Evolutionary conservation across 495 filamentous ascomycete species (phyloP).

Genomic region (Barbatosphaeria neglecta): DNA sequence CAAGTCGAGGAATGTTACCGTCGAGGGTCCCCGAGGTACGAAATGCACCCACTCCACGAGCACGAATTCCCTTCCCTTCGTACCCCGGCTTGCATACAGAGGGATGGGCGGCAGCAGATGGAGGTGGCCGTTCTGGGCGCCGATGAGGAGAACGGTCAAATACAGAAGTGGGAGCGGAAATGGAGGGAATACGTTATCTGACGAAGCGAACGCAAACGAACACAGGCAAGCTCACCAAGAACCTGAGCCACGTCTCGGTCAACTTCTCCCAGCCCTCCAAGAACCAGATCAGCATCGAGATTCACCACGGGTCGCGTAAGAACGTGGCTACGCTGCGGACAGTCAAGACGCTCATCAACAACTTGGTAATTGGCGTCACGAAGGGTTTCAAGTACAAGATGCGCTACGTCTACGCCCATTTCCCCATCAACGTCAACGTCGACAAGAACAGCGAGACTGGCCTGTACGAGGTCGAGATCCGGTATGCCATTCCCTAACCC

Average conservation of each 20-base stretch:
- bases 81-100: no score
- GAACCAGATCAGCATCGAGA: constrained; percentile 81
- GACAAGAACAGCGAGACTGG: constrained; percentile 92
- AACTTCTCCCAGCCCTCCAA: constrained; percentile 78
- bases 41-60: constrained; percentile 1
- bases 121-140: no score
- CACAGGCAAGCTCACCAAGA: constrained; percentile 83
- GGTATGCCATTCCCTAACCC: constrained; percentile 59
- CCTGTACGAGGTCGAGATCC: constrained; percentile 84
- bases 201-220: constrained; percentile 11
- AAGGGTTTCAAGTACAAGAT: constrained; percentile 99
- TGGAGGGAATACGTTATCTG: no score
- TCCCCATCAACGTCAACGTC: constrained; percentile 99
- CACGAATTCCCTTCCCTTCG: no score
- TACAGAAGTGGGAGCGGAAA: no score
- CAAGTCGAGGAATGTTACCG: constrained; percentile 88
- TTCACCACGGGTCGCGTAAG: constrained; percentile 96
- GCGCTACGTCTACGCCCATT: constrained; percentile 99
- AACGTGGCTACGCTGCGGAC: constrained; percentile 95
- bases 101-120: no score
- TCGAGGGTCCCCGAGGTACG: constrained; percentile 84
- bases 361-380: constrained; percentile 94
- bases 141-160: no score
- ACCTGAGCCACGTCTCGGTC: constrained; percentile 89
- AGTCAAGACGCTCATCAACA: constrained; percentile 93